Evolutionary conservation across 495 filamentous ascomycete species (phyloP).

Genomic region (Podospora tetraspora): DNA sequence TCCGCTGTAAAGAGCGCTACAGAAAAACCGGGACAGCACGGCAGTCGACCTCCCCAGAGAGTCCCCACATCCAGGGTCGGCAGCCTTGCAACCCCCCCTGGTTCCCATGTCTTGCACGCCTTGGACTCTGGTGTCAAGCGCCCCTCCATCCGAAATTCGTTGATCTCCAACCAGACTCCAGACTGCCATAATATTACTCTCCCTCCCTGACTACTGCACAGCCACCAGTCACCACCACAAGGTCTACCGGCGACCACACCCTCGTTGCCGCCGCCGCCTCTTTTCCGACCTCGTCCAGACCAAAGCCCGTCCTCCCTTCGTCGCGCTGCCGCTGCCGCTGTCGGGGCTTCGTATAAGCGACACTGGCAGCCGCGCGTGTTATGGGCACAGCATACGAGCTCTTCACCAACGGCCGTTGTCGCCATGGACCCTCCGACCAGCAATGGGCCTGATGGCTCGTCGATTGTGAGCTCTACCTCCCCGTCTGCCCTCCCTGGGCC

Average conservation of each 20-base stretch:
- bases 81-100: background rate
- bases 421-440: slow-evolving; percentile 38
- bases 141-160: background rate
- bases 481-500: background rate
- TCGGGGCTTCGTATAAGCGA: slow-evolving; percentile 23
- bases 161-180: background rate
- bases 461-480: slow-evolving; percentile 45
- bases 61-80: background rate
- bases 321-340: slow-evolving; percentile 5
- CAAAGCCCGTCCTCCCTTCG: background rate
- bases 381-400: slow-evolving; percentile 30
- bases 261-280: background rate
- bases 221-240: background rate
- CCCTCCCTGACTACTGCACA: background rate
- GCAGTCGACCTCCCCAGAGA: background rate
- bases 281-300: background rate
- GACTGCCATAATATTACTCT: background rate
- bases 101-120: background rate
- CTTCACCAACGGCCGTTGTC: slow-evolving; percentile 28
- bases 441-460: slow-evolving; percentile 53
- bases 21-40: background rate
- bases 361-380: slow-evolving; percentile 21
- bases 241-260: background rate
- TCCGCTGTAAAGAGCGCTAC: background rate
- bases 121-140: background rate